These are phyloP conservation scores for Pilatotrama ljubarskyi DNA, from an alignment of 768 basidiomycete species.

Conservation along the genomic window DNA sequence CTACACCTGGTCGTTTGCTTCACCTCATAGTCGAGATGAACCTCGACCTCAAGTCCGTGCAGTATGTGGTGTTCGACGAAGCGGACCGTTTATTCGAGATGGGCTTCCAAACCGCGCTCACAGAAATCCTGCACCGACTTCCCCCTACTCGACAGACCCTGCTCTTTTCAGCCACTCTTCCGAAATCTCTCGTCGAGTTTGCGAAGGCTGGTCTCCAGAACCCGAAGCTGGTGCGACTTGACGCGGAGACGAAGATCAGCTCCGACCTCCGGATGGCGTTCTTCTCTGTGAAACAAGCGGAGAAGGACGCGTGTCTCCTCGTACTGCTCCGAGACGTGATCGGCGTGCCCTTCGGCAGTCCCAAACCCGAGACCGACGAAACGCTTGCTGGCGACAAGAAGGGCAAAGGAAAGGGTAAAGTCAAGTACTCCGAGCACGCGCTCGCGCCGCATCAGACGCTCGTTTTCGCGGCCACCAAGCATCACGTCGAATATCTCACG, in stretches of 20 bases:
- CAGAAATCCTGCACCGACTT: slow-evolving; percentile 88
- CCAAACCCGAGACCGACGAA: slow-evolving; percentile 30
- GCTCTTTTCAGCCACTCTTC: slow-evolving; percentile 94
- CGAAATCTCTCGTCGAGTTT: slow-evolving; percentile 94
- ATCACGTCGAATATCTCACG: slow-evolving; percentile 94
- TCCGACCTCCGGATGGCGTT: slow-evolving; percentile 92
- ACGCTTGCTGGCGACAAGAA: slow-evolving; percentile 37
- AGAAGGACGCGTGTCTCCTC: slow-evolving; percentile 92
- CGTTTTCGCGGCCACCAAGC: slow-evolving; percentile 95
- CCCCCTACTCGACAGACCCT: slow-evolving; percentile 87
- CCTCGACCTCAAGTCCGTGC: slow-evolving; percentile 80
- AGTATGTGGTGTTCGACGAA: slow-evolving; percentile 96
- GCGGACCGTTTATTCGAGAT: slow-evolving; percentile 98
- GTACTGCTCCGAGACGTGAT: slow-evolving; percentile 86
- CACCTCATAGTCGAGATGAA: slow-evolving; percentile 98
- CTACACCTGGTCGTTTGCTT: slow-evolving; percentile 96
- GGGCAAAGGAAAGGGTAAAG: slow-evolving; percentile 51
- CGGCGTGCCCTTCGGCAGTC: slow-evolving; percentile 62
- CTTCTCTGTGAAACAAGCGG: slow-evolving; percentile 86
- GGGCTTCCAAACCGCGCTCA: slow-evolving; percentile 91
- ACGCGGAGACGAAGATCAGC: slow-evolving; percentile 95
- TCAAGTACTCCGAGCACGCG: slow-evolving; percentile 43
- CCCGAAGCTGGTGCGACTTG: slow-evolving; percentile 94
- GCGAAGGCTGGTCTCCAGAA: slow-evolving; percentile 95
- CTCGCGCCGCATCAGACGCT: slow-evolving; percentile 88